Conservation (phyloP, 1,284 basidiomycete species). For the Heterobasidion irregulare region DNA sequence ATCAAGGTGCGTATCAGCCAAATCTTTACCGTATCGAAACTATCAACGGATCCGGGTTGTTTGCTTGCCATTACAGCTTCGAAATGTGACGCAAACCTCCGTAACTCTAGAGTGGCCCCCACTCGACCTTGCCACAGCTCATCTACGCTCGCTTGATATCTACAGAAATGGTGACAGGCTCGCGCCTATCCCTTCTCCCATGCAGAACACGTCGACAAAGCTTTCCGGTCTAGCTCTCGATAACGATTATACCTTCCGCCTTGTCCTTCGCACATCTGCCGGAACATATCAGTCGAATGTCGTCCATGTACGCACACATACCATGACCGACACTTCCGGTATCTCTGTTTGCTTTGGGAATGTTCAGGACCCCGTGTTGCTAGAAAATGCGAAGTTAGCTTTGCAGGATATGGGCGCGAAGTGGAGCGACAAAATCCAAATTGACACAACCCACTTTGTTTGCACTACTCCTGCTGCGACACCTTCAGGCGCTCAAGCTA, state of each 20-base stretch:
- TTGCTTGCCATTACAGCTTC: conserved; percentile 41
- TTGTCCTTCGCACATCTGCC: conserved; percentile 83
- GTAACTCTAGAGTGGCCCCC: conserved; percentile 89
- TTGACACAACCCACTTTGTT: conserved; percentile 95
- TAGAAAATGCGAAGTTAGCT: conserved; percentile 74
- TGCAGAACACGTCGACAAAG: conserved; percentile 82
- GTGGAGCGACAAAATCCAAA: conserved; percentile 89
- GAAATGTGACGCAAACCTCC: conserved; percentile 91
- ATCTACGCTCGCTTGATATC: conserved; percentile 82
- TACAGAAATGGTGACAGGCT: conserved; percentile 86
- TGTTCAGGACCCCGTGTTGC: conserved; percentile 65
- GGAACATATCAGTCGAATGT: conserved; percentile 83
- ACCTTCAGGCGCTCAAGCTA: conserved; percentile 48
- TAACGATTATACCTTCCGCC: conserved; percentile 88
- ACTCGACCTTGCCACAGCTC: conserved; percentile 78
- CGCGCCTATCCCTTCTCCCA: conserved; percentile 75
- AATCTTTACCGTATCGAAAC: neutral
- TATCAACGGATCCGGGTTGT: neutral
- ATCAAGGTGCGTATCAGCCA: conserved; percentile 42
- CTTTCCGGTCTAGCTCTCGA: conserved; percentile 84
- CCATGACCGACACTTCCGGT: conserved; percentile 89
- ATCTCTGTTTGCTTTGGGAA: conserved; percentile 90
- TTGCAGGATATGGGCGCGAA: conserved; percentile 79
- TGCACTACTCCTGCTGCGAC: conserved; percentile 80
- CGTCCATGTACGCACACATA: conserved; percentile 80